A percentile compares a stretch with the other conserved stretches of the same genome.
Conservation (phyloP, 2,329 filamentous ascomycete species). For the Aspergillus fijiensis region DNA sequence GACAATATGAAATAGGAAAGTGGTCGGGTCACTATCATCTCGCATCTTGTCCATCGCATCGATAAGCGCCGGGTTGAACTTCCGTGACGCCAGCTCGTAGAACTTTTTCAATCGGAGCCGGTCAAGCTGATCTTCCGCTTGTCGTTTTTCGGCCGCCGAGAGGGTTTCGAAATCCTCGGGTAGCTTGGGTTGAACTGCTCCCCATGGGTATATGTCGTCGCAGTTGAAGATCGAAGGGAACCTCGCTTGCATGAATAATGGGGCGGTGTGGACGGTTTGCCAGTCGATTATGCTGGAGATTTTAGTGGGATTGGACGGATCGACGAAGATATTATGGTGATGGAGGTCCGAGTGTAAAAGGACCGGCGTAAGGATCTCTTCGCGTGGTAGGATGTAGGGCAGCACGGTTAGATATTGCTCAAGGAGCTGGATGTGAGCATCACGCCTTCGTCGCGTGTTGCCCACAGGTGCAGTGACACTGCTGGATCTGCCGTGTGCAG, state of each 20-base stretch:
- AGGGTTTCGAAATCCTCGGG: constrained; percentile 25
- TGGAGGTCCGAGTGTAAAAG: constrained; percentile 28
- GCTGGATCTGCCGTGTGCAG: not conserved
- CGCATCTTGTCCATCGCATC: constrained; percentile 22
- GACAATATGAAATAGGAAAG: constrained; percentile 24
- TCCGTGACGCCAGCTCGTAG: constrained; percentile 24
- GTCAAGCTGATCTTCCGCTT: constrained; percentile 10
- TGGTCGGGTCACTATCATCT: constrained; percentile 21
- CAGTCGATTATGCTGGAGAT: constrained; percentile 30
- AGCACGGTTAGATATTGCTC: constrained; percentile 21
- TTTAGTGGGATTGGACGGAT: constrained; percentile 23
- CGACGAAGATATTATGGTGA: constrained; percentile 38
- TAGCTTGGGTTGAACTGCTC: constrained; percentile 25
- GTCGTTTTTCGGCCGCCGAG: constrained; percentile 14
- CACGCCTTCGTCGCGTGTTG: not conserved
- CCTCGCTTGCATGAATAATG: constrained; percentile 27
- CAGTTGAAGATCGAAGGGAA: constrained; percentile 27
- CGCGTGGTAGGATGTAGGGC: constrained; percentile 20
- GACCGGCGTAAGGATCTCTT: constrained; percentile 9
- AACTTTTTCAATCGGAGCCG: constrained; percentile 25
- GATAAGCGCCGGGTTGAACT: constrained; percentile 24
- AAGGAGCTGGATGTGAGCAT: constrained; percentile 22
- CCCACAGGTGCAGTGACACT: not conserved
- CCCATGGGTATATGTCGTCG: constrained; percentile 25
- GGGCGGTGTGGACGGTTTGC: constrained; percentile 26